A percentile compares a stretch with the other conserved stretches of the same genome.
Conservation (phyloP, 108 stramenopile species). For the Aurantiochytrium sp. region DNA sequence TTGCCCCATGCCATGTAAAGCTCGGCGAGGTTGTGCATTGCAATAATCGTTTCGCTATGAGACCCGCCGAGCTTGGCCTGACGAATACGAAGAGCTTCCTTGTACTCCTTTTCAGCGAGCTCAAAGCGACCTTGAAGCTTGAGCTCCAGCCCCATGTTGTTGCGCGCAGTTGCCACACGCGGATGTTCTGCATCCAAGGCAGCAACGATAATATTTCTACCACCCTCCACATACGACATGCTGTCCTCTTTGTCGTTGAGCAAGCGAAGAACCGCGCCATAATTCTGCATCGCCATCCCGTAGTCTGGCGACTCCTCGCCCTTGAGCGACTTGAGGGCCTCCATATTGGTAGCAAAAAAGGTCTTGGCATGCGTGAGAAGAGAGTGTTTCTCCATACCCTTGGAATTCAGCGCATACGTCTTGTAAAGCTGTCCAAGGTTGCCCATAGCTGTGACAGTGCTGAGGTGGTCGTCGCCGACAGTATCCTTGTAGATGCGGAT, state of each 20-base stretch:
- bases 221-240: neutral
- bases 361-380: neutral
- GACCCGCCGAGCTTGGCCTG: neutral
- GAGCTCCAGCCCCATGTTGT: neutral
- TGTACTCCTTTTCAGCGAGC: neutral
- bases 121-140: neutral
- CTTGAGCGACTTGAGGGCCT: neutral
- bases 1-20: neutral
- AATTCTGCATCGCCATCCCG: neutral
- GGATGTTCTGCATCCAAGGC: neutral
- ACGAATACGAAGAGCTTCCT: neutral
- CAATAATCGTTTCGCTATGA: neutral
- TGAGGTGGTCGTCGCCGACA: neutral
- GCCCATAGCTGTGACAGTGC: neutral
- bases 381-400: neutral
- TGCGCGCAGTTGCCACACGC: neutral
- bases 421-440: neutral
- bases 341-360: neutral
- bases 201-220: neutral
- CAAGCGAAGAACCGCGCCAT: neutral
- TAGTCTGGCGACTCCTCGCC: neutral
- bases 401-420: neutral
- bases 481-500: constrained; percentile 7
- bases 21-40: constrained; percentile 11
- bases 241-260: neutral